phyloP scores from a whole-genome alignment of 1,284 basidiomycete genomes.

The Apiotrichum mycotoxinovorans region DNA sequence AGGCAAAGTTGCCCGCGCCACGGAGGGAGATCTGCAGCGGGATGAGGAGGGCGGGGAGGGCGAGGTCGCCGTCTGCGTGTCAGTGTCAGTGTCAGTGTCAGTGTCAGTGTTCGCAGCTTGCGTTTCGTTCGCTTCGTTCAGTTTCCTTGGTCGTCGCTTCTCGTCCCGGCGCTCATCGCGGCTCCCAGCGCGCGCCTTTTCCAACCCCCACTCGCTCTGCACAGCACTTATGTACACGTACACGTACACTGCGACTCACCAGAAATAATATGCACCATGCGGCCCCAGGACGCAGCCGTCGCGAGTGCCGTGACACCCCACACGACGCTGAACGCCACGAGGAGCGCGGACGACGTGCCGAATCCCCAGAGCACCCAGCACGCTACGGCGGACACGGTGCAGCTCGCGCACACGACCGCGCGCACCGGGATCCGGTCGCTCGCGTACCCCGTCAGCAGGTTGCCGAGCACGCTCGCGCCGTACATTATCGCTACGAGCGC shows the following conservation, averaged over 20 bases:
- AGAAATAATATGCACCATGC: constrained; percentile 28
- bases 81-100: too few relatives aligned
- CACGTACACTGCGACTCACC: too few relatives aligned
- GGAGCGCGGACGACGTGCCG: constrained; percentile 27
- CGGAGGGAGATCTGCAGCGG: constrained; percentile 37
- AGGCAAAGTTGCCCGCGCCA: constrained; percentile 46
- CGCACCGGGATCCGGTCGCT: constrained; percentile 38
- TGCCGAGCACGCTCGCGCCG: constrained; percentile 40
- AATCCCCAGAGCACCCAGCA: constrained; percentile 49
- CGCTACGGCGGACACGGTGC: constrained; percentile 33
- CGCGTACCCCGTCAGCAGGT: constrained; percentile 36
- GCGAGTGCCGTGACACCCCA: constrained; percentile 31
- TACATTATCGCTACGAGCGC: constrained; percentile 46
- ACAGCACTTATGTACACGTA: too few relatives aligned
- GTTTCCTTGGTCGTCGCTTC: constrained; percentile 18
- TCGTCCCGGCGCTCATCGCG: too few relatives aligned
- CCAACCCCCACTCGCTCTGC: constrained; percentile 31
- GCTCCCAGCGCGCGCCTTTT: constrained; percentile 30
- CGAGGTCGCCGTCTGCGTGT: constrained; percentile 45
- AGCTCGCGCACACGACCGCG: constrained; percentile 35
- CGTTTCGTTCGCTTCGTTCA: too few relatives aligned
- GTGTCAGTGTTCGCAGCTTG: too few relatives aligned
- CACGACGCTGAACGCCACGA: constrained; percentile 30
- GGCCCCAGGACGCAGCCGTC: constrained; percentile 3
- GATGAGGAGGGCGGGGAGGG: constrained; percentile 34